Evolutionary conservation across 2,329 filamentous ascomycete species (phyloP), one percentile per base, ranked within the genome.

Genomic region (Fusarium caatingaense): DNA sequence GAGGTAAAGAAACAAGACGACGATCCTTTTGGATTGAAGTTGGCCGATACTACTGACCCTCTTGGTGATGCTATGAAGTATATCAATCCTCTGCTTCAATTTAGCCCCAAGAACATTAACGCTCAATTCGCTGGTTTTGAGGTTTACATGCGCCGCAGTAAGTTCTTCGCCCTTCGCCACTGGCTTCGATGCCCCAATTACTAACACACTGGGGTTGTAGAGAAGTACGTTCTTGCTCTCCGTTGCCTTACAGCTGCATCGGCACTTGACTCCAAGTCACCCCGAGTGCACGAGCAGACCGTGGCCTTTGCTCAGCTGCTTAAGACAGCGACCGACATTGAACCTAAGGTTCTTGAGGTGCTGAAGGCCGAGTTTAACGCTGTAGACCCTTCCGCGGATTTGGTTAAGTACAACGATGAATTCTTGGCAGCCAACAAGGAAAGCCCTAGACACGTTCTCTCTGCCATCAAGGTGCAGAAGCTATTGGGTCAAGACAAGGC

Each of bases 51-150:
- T 6, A 87, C 90, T 61, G 91, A 96, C 59, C 95, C 96, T 11
- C 82, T 99, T 46, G 90, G 89, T 49, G 94, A 96, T 75, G 93
- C 93, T 5, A 92, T 93, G 84, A 97, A 95, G 79, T 97, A 96
- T 78, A 80, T 99, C 60, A 85, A 81, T 18, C 94, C 93, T 5
- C 83, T 99, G 73, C 85, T 99, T 64, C 91, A 97, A 78, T 91
- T 91, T 76, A 94, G 90, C 76, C 91, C 94, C 3, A 89, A 92
- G 82, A 92, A 90, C 77, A 88, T 97, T 49, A 89, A 96, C 66
- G 92, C 88, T 23, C 96, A 99, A 81, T 86, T 91, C 70, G 88
- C 91, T 55, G 96, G 94, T 8, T 98, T 98, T 74, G 94, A 98
- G 82, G 91, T 99, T 20, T 94, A 93, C 78, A 85, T 97, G 64